Conservation (phyloP, 2,329 filamentous ascomycete genomes). For the Parafenestella ontariensis region DNA sequence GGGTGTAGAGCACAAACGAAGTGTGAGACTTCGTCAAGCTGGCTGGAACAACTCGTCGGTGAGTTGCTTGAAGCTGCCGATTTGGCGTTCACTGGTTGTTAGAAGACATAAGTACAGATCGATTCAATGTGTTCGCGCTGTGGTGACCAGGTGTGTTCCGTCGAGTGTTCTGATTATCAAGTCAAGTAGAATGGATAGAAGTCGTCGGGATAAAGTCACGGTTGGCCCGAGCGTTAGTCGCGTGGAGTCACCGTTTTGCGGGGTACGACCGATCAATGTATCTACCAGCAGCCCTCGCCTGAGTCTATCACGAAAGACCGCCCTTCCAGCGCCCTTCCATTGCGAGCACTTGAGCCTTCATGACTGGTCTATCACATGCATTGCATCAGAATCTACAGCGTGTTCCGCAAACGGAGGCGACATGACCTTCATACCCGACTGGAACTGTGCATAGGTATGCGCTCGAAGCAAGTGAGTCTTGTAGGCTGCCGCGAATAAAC, state of each 20-base stretch:
- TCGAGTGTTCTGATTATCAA: constrained; percentile 5
- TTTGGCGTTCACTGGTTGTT: constrained; percentile 27
- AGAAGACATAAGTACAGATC: constrained; percentile 17
- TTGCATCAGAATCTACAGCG: background rate
- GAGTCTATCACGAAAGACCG: constrained; percentile 3
- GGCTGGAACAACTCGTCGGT: constrained; percentile 25
- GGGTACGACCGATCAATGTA: constrained; percentile 8
- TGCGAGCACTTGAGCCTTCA: background rate
- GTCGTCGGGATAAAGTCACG: constrained; percentile 10
- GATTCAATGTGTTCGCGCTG: background rate
- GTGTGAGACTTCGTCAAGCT: constrained; percentile 27
- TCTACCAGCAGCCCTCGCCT: background rate
- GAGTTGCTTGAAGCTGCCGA: constrained; percentile 33
- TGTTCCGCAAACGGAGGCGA: background rate
- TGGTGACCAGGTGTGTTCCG: constrained; percentile 1
- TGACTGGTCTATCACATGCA: background rate
- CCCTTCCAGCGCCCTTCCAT: constrained; percentile 5
- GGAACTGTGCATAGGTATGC: too few species aligned
- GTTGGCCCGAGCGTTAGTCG: background rate
- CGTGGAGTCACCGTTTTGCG: constrained; percentile 6
- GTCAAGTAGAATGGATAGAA: constrained; percentile 8
- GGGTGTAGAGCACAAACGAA: constrained; percentile 30
- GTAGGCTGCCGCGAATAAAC: background rate
- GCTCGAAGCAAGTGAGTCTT: background rate
- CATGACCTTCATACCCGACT: too few species aligned